Percentiles rank a stretch among this genome's conserved stretches.
These are phyloP conservation scores for Entelexis paramagnoliae DNA, from an alignment of 1,139 yeast genomes.

Conservation along the genomic window DNA sequence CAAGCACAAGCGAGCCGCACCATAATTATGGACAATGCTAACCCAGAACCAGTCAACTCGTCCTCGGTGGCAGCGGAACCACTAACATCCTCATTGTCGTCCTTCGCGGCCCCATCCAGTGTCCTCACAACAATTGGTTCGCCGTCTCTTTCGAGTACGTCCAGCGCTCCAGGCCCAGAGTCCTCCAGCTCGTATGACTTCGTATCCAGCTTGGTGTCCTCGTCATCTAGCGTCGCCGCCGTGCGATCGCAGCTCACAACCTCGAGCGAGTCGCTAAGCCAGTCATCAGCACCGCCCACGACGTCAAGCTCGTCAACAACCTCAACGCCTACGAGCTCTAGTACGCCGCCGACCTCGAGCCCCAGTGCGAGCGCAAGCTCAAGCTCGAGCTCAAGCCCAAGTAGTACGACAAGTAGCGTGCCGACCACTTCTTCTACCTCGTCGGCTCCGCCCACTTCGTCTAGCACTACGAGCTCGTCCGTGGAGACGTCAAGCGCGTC, in stretches of 20 bases:
- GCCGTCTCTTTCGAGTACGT: background rate
- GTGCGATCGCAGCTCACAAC: background rate
- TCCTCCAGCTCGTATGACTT: slow-evolving; percentile 4
- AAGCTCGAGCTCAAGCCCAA: background rate
- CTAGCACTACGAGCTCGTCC: background rate
- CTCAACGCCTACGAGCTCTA: background rate
- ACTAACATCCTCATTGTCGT: background rate
- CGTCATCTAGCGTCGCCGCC: background rate
- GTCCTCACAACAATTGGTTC: background rate
- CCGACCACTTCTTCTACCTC: background rate
- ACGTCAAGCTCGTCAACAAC: background rate
- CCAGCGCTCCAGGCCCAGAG: background rate
- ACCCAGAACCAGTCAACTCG: slow-evolving; percentile 4
- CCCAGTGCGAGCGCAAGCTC: background rate
- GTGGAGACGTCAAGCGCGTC: background rate
- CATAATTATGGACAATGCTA: slow-evolving; percentile 8
- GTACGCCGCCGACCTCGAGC: background rate
- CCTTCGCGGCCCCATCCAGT: background rate
- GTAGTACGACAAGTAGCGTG: background rate
- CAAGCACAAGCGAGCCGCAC: background rate
- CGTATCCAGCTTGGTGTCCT: slow-evolving; percentile 6
- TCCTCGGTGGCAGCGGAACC: background rate
- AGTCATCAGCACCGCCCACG: background rate
- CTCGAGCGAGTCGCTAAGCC: background rate
- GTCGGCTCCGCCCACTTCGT: background rate